Evolutionary conservation across 805 yeast genomes (phyloP).

Genomic region (Starmera quercuum): DNA sequence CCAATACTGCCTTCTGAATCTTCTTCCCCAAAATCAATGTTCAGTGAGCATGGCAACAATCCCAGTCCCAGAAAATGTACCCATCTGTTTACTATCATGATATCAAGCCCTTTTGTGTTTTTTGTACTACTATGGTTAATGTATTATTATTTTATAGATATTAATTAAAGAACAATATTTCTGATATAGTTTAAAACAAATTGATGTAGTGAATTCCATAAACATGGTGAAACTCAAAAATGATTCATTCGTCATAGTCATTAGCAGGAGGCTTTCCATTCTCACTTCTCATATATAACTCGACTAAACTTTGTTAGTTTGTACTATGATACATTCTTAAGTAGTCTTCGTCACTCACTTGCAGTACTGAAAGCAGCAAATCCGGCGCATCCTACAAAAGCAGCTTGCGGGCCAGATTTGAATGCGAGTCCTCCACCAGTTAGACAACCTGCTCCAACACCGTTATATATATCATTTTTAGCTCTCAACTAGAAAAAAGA

Average conservation of each 20-base stretch:
- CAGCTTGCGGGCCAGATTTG: conserved; percentile 91
- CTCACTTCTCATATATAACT: conserved; percentile 79
- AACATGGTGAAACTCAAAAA: no score
- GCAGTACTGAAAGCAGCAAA: conserved; percentile 94
- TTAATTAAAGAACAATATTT: no score
- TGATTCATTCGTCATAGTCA: conserved; percentile 71
- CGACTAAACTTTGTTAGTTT: conserved; percentile 34
- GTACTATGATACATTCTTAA: not conserved
- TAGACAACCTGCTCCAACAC: conserved; percentile 87
- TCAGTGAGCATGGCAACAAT: no score
- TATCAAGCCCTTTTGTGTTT: no score
- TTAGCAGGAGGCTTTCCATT: conserved; percentile 75
- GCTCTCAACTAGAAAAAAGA: conserved; percentile 59
- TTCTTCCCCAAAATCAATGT: no score
- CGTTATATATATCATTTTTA: conserved; percentile 86
- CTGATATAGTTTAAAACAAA: no score
- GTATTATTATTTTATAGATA: no score
- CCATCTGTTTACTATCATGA: no score
- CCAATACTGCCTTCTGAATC: no score
- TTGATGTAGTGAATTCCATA: no score
- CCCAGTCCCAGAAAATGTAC: no score
- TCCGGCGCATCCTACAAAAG: conserved; percentile 90
- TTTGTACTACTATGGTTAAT: no score
- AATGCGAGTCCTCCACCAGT: conserved; percentile 95
- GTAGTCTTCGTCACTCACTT: conserved; percentile 17